These are phyloP conservation scores for Pseudogymnoascus sp. DNA, from an alignment of 2,329 filamentous ascomycete species.

Conservation along the genomic window DNA sequence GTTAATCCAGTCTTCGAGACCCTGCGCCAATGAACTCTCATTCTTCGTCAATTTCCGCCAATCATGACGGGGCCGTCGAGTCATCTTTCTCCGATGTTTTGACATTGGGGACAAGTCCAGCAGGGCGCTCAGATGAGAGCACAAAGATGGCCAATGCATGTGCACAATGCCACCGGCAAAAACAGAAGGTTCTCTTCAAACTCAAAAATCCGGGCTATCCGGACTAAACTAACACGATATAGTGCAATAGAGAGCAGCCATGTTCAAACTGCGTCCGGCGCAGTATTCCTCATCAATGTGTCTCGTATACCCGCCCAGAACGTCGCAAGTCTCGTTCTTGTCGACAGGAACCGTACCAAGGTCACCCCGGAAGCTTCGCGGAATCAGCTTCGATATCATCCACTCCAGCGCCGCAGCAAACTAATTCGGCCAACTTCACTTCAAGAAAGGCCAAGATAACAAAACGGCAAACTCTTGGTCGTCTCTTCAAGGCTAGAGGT, in stretches of 20 bases:
- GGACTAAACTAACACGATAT: neutral
- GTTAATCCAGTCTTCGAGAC: neutral
- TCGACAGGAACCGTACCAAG: neutral
- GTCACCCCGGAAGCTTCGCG: neutral
- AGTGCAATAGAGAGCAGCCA: slow-evolving; percentile 11
- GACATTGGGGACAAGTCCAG: neutral
- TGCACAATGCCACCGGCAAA: slow-evolving; percentile 12
- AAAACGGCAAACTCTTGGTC: slow-evolving; percentile 19
- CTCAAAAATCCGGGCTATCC: neutral
- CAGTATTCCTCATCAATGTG: slow-evolving; percentile 6
- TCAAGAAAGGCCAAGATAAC: slow-evolving; percentile 2
- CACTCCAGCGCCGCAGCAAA: neutral
- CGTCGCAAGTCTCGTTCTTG: neutral
- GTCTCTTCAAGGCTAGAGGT: slow-evolving; percentile 27
- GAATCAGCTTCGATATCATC: neutral
- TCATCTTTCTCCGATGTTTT: neutral
- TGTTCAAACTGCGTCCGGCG: slow-evolving; percentile 13
- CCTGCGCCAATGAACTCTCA: neutral
- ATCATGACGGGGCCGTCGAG: neutral
- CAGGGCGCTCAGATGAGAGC: neutral
- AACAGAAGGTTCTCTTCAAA: slow-evolving; percentile 10
- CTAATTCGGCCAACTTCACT: neutral
- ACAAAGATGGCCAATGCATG: slow-evolving; percentile 14
- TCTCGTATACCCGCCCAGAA: neutral
- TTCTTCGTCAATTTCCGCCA: neutral